Conservation (phyloP, 768 basidiomycete genomes). For the Russula foetens region DNA sequence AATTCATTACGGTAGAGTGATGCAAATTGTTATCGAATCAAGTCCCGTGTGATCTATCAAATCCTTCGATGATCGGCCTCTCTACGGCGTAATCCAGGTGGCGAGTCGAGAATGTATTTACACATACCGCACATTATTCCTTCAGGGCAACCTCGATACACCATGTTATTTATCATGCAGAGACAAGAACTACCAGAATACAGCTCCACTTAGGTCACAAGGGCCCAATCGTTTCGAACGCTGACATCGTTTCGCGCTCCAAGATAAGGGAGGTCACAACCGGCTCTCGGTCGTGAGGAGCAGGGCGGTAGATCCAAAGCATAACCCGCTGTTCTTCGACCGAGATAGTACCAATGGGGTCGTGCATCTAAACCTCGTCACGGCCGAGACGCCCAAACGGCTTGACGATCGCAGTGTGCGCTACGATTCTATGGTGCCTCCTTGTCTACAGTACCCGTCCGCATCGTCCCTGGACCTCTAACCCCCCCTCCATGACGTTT, state of each 20-base stretch:
- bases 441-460: not conserved
- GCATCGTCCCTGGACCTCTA: no score
- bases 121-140: no score
- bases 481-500: not conserved
- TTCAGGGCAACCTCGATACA: no score
- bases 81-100: no score
- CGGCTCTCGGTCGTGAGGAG: conserved; percentile 13
- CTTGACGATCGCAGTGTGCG: conserved; percentile 4
- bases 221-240: not conserved
- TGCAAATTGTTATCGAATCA: no score
- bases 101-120: no score
- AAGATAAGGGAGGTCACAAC: not conserved
- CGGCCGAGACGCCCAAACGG: conserved; percentile 13
- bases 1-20: no score
- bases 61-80: no score
- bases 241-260: conserved; percentile 5
- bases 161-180: not conserved
- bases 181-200: not conserved
- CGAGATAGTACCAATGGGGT: conserved; percentile 13
- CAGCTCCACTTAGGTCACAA: not conserved
- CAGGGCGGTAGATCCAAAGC: conserved; percentile 10
- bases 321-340: conserved; percentile 5
- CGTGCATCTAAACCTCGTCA: conserved; percentile 6
- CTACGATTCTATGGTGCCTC: not conserved
- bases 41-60: no score